Conservation (phyloP, 257 asterid species). For the Fraxinus americana region DNA sequence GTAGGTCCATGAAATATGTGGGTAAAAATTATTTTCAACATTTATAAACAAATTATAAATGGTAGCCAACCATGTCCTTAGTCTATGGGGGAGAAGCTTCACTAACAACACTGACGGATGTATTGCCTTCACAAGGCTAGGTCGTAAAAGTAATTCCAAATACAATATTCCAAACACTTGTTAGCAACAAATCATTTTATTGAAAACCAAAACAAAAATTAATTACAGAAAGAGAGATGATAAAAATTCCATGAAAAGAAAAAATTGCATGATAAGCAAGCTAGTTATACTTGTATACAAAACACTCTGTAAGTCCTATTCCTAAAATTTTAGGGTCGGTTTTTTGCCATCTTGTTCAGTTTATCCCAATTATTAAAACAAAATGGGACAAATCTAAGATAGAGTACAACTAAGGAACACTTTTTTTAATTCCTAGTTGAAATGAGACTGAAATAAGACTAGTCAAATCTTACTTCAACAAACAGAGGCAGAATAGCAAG, state of each 20-base stretch:
- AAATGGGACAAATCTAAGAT: not conserved
- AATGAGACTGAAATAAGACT: not conserved
- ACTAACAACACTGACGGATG: not conserved
- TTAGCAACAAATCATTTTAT: not conserved
- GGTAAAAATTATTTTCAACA: too few relatives aligned
- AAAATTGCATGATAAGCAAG: not conserved
- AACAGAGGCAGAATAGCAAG: not conserved
- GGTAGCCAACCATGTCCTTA: too few relatives aligned
- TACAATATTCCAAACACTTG: not conserved
- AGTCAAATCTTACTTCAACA: not conserved
- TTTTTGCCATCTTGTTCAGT: not conserved
- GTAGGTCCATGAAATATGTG: too few relatives aligned
- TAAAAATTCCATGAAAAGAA: not conserved
- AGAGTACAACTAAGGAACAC: not conserved
- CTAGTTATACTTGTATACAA: not conserved
- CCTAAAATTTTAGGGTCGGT: not conserved
- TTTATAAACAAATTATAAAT: too few relatives aligned
- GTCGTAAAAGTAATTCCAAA: not conserved
- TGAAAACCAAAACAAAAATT: not conserved
- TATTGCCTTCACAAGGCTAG: not conserved
- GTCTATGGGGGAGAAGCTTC: not conserved
- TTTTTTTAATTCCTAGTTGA: not conserved
- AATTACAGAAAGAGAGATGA: not conserved
- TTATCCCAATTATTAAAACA: not conserved
- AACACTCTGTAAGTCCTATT: not conserved